These are phyloP conservation scores for Rossbeevera mucosa DNA, from an alignment of 768 basidiomycete species.

Conservation along the genomic window DNA sequence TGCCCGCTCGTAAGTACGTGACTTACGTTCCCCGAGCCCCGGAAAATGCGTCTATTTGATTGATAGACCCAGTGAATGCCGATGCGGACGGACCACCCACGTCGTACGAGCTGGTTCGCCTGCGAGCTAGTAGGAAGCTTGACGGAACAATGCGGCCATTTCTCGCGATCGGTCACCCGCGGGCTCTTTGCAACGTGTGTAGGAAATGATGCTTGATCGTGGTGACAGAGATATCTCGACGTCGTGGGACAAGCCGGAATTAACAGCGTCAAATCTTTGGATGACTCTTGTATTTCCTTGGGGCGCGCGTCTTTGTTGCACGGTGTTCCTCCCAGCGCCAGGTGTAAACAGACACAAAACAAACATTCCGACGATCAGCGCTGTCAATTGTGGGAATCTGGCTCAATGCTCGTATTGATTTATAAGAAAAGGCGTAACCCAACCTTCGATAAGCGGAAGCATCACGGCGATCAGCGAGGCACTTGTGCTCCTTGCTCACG, in stretches of 20 bases:
- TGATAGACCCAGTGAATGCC: not conserved
- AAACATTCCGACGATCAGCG: not conserved
- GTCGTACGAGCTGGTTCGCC: not conserved
- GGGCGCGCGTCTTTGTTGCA: not conserved
- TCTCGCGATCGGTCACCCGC: not conserved
- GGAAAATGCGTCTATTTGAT: not conserved
- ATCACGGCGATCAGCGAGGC: not conserved
- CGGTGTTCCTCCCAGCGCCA: not conserved
- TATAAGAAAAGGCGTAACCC: too few species aligned
- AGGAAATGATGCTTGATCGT: not conserved
- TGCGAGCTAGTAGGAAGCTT: not conserved
- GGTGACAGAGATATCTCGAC: not conserved
- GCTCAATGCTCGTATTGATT: too few species aligned
- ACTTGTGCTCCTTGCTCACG: not conserved
- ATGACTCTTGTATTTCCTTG: not conserved
- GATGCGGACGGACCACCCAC: not conserved
- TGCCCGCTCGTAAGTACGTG: not conserved
- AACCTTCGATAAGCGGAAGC: too few species aligned
- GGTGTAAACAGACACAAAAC: not conserved
- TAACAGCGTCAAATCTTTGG: not conserved
- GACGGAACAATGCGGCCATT: not conserved
- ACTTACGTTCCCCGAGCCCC: not conserved
- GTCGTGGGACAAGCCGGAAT: not conserved
- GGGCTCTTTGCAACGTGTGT: not conserved
- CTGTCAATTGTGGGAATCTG: not conserved